Conservation (phyloP, 345 rosid species). For the Bruguiera sexangula region DNA sequence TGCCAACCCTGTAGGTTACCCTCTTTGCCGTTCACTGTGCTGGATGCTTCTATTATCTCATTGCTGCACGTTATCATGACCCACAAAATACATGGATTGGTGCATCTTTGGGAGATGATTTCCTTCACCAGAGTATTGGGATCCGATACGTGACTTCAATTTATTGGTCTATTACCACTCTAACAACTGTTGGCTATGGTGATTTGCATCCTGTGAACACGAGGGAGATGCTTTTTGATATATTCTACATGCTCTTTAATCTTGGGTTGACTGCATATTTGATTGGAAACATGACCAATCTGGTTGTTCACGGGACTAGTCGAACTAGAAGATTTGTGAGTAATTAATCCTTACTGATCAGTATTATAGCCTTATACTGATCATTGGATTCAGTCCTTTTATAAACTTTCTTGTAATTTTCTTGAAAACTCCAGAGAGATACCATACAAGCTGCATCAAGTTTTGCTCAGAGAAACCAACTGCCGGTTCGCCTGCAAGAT, state of each 20-base stretch:
- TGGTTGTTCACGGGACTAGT: constrained; percentile 94
- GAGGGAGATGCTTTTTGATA: constrained; percentile 81
- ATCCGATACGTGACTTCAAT: constrained; percentile 77
- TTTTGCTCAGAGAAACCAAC: constrained; percentile 31
- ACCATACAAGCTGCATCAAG: constrained; percentile 35
- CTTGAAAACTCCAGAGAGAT: constrained; percentile 22
- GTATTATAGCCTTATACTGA: neutral
- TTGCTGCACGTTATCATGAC: constrained; percentile 60
- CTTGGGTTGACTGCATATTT: constrained; percentile 87
- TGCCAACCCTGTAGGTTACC: constrained; percentile 59
- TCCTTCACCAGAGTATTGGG: constrained; percentile 51
- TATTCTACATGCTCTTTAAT: constrained; percentile 89
- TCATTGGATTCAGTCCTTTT: neutral
- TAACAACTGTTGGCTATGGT: constrained; percentile 93
- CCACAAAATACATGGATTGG: constrained; percentile 77
- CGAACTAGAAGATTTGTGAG: constrained; percentile 90
- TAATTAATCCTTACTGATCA: neutral
- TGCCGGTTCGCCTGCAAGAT: constrained; percentile 31
- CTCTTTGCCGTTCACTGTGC: constrained; percentile 87
- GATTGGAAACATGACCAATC: constrained; percentile 97
- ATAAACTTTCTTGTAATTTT: neutral
- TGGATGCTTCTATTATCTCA: constrained; percentile 84
- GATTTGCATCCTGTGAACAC: constrained; percentile 88
- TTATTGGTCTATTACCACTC: constrained; percentile 96
- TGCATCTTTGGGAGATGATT: constrained; percentile 34